These are phyloP conservation scores for Didymella exigua DNA, from an alignment of 2,329 filamentous ascomycete species.

Conservation along the genomic window DNA sequence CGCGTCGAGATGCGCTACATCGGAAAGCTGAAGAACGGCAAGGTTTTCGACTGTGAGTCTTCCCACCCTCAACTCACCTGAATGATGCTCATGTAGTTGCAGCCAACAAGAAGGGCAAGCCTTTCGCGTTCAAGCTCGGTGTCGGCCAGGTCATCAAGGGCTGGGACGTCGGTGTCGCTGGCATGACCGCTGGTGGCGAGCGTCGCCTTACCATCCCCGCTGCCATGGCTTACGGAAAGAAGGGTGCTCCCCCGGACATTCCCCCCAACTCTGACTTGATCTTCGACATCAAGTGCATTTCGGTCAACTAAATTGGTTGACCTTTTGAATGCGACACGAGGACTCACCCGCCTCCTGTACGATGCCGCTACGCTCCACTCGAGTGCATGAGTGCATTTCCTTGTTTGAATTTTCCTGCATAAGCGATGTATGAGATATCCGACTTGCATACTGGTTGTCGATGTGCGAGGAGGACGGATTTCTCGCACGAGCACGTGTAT, in stretches of 20 bases:
- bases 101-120: slow-evolving; percentile 99
- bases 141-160: slow-evolving; percentile 97
- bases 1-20: slow-evolving; percentile 96
- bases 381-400: slow-evolving; percentile 27
- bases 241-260: slow-evolving; percentile 75
- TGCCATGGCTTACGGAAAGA: slow-evolving; percentile 86
- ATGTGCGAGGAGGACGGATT: slow-evolving; percentile 51
- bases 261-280: slow-evolving; percentile 87
- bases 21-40: slow-evolving; percentile 89
- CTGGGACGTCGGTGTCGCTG: slow-evolving; percentile 92
- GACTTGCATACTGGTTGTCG: slow-evolving; percentile 48
- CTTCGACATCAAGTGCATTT: slow-evolving; percentile 73
- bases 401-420: slow-evolving; percentile 38
- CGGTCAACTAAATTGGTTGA: slow-evolving; percentile 49
- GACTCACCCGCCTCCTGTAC: slow-evolving; percentile 33
- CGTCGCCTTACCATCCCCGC: slow-evolving; percentile 89
- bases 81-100: slow-evolving; percentile 28
- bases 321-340: slow-evolving; percentile 15
- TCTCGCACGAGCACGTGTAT: slow-evolving; percentile 36
- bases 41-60: slow-evolving; percentile 87
- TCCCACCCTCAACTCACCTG: not conserved
- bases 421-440: slow-evolving; percentile 49
- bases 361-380: slow-evolving; percentile 36
- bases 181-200: slow-evolving; percentile 93
- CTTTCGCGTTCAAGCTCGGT: slow-evolving; percentile 94